Conservation (phyloP, 495 filamentous ascomycete species). For the Delitschia confertaspora region DNA sequence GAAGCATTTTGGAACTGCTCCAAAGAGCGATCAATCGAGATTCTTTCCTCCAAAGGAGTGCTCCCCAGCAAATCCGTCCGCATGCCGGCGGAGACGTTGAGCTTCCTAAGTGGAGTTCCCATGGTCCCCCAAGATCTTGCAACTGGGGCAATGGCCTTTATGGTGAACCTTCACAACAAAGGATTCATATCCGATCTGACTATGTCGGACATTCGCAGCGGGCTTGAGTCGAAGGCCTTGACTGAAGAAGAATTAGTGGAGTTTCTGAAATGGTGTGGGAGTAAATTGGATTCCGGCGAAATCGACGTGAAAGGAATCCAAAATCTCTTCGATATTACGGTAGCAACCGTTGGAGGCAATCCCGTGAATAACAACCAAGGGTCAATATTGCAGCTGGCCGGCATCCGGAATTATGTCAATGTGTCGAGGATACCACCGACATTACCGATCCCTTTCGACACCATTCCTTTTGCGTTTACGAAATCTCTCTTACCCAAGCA, state of each 20-base stretch:
- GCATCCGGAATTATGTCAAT: slow-evolving; percentile 64
- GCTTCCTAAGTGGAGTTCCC: slow-evolving; percentile 85
- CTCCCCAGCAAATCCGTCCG: slow-evolving; percentile 69
- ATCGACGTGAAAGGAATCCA: slow-evolving; percentile 54
- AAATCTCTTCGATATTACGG: slow-evolving; percentile 65
- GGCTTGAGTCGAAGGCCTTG: slow-evolving; percentile 69
- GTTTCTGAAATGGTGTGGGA: slow-evolving; percentile 74
- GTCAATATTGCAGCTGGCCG: slow-evolving; percentile 64
- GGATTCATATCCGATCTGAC: slow-evolving; percentile 77
- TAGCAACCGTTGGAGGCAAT: slow-evolving; percentile 65
- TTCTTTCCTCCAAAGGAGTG: slow-evolving; percentile 79
- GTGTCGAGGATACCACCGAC: slow-evolving; percentile 65
- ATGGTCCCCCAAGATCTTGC: slow-evolving; percentile 69
- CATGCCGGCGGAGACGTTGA: slow-evolving; percentile 68
- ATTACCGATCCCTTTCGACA: slow-evolving; percentile 73
- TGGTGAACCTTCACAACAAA: slow-evolving; percentile 66
- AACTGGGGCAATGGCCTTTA: slow-evolving; percentile 54
- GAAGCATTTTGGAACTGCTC: slow-evolving; percentile 92
- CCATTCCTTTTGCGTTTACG: slow-evolving; percentile 74
- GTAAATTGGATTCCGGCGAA: slow-evolving; percentile 55
- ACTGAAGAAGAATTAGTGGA: slow-evolving; percentile 62
- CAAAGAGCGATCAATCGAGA: slow-evolving; percentile 68
- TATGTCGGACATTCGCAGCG: slow-evolving; percentile 70
- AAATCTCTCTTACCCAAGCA: slow-evolving; percentile 50
- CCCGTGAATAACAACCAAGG: slow-evolving; percentile 42